Conservation (phyloP, 2,329 filamentous ascomycete genomes). For the Trichoderma sp. region DNA sequence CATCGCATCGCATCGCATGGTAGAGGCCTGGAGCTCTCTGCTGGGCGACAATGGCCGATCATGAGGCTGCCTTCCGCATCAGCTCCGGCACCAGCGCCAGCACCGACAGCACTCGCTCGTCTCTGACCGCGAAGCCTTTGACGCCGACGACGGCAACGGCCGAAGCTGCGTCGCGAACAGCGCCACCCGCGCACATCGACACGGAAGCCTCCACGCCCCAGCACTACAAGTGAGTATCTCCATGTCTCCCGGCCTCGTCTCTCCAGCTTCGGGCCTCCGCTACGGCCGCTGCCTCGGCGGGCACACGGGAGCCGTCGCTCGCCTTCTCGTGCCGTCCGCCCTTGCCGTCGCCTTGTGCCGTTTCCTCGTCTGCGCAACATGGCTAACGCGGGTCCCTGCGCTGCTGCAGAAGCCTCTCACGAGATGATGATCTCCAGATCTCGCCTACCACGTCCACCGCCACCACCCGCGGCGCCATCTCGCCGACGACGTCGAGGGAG, state of each 20-base stretch:
- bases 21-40: constrained; percentile 38
- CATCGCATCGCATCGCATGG: constrained; percentile 27
- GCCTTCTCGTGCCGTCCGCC: constrained; percentile 24
- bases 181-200: constrained; percentile 36
- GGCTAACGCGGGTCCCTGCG: constrained; percentile 23
- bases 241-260: background rate
- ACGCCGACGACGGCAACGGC: constrained; percentile 38
- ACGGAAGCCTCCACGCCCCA: constrained; percentile 48
- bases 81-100: constrained; percentile 41
- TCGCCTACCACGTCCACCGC: constrained; percentile 52
- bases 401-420: constrained; percentile 31
- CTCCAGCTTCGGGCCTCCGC: background rate
- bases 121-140: constrained; percentile 61
- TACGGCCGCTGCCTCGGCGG: background rate
- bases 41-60: constrained; percentile 64
- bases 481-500: constrained; percentile 46
- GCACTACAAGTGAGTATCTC: constrained; percentile 38
- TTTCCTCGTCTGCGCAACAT: background rate
- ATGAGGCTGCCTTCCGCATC: constrained; percentile 65
- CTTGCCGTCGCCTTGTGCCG: constrained; percentile 10
- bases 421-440: constrained; percentile 46
- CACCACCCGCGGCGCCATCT: constrained; percentile 48
- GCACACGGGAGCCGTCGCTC: constrained; percentile 25
- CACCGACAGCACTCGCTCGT: constrained; percentile 64
- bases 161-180: constrained; percentile 27